Evolutionary conservation across 2,329 filamentous ascomycete species (phyloP), one percentile per base, ranked within the genome.

Genomic region (Fusarium camptoceras): DNA sequence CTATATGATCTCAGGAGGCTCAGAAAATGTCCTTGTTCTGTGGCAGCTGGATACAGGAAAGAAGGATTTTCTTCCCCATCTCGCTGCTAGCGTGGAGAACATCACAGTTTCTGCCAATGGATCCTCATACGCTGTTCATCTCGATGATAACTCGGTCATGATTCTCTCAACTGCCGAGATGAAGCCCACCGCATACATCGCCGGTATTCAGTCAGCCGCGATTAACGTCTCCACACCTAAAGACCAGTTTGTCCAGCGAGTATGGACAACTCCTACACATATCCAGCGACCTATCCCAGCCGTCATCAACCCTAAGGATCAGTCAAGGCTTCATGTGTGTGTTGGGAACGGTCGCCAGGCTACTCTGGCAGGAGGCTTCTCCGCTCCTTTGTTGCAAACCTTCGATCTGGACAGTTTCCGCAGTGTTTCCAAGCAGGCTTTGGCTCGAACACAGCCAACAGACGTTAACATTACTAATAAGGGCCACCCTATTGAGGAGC

Each of bases 71-170:
- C 83, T 99, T 28, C 96, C 96, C n/a, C 94, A 98, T 85, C 85
- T 99, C 60, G 91, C 92, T 25, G 92, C 94, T 8, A 89, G 90
- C 27, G 92, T 99, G 37, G 92, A 96, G 77, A 94, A 92, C 73
- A 87, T 99, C 44, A 90, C 92, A 7, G 88, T 99, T 34, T 98
- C 94, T 18, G 87, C 91, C 1, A 85, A 84, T 20, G 95, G 96
- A 8, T 88, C 93, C 41, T 91, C 92, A 1, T 99, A 98, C 76
- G 92, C 90, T 7, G 79, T 98, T 25, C 92, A 94, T 71, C 85
- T 98, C 53, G 93, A 94, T 28, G 95, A 98, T 79, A 99, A 99
- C 80, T 97, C 94, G 3, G 85, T 91, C 57, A 95, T 98, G 87
- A 85, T 98, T 9, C 80, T 99, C 18, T 97, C 95, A 4, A 98